A percentile compares a stretch with the other conserved stretches of the same genome.
Evolutionary conservation across 768 basidiomycete genomes (phyloP).

Genomic region (Peribolospora baueri): DNA sequence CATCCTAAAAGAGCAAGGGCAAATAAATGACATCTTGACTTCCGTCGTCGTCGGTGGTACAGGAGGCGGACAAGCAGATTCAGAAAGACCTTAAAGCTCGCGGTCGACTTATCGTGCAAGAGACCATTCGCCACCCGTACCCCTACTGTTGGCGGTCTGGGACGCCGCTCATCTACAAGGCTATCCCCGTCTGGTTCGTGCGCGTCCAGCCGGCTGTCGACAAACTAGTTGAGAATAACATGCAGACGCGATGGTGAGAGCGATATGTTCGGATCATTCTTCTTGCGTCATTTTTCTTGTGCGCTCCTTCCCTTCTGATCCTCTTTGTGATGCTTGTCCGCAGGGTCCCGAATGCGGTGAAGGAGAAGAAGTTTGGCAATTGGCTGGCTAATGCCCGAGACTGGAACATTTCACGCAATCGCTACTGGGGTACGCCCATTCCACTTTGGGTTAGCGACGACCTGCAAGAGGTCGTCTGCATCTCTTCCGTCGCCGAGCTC

Average conservation of each 20-base stretch:
- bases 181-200: constrained; percentile 90
- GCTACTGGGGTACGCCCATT: constrained; percentile 96
- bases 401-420: constrained; percentile 96
- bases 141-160: constrained; percentile 97
- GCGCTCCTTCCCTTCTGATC: constrained; percentile 3
- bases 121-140: constrained; percentile 68
- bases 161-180: constrained; percentile 85
- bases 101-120: constrained; percentile 66
- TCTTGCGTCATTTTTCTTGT: background rate
- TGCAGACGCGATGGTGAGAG: constrained; percentile 58
- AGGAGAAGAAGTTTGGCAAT: constrained; percentile 80
- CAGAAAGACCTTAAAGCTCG: constrained; percentile 70
- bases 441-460: constrained; percentile 93
- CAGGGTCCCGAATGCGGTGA: constrained; percentile 77
- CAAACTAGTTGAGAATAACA: constrained; percentile 69
- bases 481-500: constrained; percentile 44
- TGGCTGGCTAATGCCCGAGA: constrained; percentile 97
- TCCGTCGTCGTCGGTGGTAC: constrained; percentile 1
- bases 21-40: too few relatives aligned
- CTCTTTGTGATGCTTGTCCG: background rate
- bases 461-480: constrained; percentile 43
- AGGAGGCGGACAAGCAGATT: constrained; percentile 86
- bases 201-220: constrained; percentile 63
- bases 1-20: background rate
- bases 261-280: background rate